Conservation (phyloP, 1,284 basidiomycete species). For the Uromyces viciae-fabae region DNA sequence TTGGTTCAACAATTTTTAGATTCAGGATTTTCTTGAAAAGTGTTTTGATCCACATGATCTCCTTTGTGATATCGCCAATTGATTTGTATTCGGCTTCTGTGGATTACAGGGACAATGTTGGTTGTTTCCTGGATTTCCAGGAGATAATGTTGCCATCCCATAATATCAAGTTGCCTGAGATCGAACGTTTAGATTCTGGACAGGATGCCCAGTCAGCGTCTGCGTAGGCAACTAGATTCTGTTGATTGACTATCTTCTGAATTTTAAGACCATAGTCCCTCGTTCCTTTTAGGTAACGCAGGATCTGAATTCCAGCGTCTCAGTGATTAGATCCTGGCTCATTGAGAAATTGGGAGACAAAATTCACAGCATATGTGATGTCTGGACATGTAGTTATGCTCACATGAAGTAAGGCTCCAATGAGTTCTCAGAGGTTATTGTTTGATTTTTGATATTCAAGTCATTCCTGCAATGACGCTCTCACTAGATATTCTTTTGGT, state of each 20-base stretch:
- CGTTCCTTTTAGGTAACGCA: background rate
- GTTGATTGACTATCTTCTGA: background rate
- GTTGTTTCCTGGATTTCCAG: slow-evolving; percentile 57
- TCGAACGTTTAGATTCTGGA: background rate
- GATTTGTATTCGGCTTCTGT: slow-evolving; percentile 59
- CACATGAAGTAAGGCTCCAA: too few species aligned
- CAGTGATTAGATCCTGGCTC: background rate
- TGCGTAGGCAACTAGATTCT: background rate
- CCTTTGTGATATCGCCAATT: slow-evolving; percentile 58
- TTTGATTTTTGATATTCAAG: background rate
- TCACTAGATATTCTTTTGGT: too few species aligned
- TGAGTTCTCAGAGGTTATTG: background rate
- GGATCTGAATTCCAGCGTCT: background rate
- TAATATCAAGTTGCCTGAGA: background rate
- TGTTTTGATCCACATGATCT: slow-evolving; percentile 56
- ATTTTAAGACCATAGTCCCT: background rate
- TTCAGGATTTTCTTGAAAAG: background rate
- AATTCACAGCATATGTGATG: background rate
- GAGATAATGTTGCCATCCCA: slow-evolving; percentile 54
- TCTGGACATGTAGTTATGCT: background rate
- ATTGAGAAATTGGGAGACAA: background rate
- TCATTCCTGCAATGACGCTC: too few species aligned
- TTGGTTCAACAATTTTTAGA: background rate
- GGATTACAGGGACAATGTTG: slow-evolving; percentile 55
- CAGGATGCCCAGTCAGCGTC: background rate